Evolutionary conservation across 306 rosid species (phyloP), one percentile per base, ranked within the genome.

Genomic region (Begonia peltatifolia): DNA sequence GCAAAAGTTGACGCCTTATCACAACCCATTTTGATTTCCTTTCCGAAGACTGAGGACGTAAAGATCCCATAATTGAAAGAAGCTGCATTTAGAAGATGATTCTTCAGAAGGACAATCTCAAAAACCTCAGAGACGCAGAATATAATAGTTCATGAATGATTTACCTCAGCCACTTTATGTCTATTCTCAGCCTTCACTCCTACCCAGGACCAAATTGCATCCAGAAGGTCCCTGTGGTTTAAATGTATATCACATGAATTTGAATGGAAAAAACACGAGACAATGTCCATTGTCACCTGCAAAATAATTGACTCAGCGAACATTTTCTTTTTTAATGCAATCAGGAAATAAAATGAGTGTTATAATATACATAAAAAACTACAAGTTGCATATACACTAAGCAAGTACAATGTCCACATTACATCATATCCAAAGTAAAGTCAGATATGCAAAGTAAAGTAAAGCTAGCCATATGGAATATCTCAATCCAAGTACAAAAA

Each of bases 171-270:
- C 62, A 84, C 95, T 89, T 89, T 84, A 41, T 63, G 75, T 69
- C 95, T 84, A 35, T 80, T 81, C 63, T 80, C 94, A 57, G 74
- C 80, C 78, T 80, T 66, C 61, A 89, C 76, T 74, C 97, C 97
- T 55, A 60, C 80, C 97, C 95, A 89, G 42, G 95, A 80, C 97
- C 97, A 89, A 74, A 89, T 78, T 72, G 94, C 87, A 67, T 80
- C 86, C 58, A 89, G 68, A 55, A 89, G 77, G 60, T 68, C 80
- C 63, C 82, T 94, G 36, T 89, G 97, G 66, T 89, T 89, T 69
- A 89, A 70, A 75, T 84, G 94, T 77, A 89, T 74, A 64, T 82
- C 85, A 80, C 95, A 89, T 52, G 79, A 76, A 59, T 70, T 79
- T 42, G 71, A 66, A 72, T 66, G 67, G 54, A 82, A 78, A 78